These are phyloP conservation scores for Colletotrichum orbiculare DNA, from an alignment of 2,329 filamentous ascomycete genomes.

Conservation along the genomic window DNA sequence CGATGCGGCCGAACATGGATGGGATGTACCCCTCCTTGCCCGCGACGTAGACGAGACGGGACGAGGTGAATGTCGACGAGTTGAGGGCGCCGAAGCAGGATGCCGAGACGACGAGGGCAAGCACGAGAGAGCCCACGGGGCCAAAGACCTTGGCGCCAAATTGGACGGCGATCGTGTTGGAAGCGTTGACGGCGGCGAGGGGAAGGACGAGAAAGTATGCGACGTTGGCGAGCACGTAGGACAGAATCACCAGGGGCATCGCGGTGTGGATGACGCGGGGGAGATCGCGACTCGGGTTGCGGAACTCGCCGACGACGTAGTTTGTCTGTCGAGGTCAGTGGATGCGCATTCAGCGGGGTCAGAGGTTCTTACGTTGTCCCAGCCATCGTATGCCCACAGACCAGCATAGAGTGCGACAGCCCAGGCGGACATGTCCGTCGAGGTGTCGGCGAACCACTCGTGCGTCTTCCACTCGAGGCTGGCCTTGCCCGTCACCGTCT, in stretches of 20 bases:
- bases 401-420: slow-evolving; percentile 95
- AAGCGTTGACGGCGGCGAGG: slow-evolving; percentile 79
- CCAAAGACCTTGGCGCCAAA: slow-evolving; percentile 94
- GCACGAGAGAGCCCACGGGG: slow-evolving; percentile 79
- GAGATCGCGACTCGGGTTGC: slow-evolving; percentile 88
- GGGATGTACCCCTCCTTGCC: slow-evolving; percentile 97
- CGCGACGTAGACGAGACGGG: slow-evolving; percentile 91
- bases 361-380: slow-evolving; percentile 86
- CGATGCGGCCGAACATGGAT: slow-evolving; percentile 83
- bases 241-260: slow-evolving; percentile 91
- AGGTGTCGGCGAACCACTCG: slow-evolving; percentile 90
- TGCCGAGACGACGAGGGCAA: slow-evolving; percentile 89
- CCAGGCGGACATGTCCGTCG: slow-evolving; percentile 83
- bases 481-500: slow-evolving; percentile 79
- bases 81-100: slow-evolving; percentile 96
- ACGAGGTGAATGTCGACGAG: slow-evolving; percentile 92
- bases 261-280: slow-evolving; percentile 96
- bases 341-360: slow-evolving; percentile 23
- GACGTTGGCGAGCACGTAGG: slow-evolving; percentile 90
- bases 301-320: slow-evolving; percentile 97
- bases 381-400: slow-evolving; percentile 97
- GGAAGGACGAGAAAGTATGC: slow-evolving; percentile 96
- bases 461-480: slow-evolving; percentile 88
- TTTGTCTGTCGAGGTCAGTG: slow-evolving; percentile 74
- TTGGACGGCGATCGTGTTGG: slow-evolving; percentile 95